Base-by-base conservation (phyloP, 805 yeast genomes). In the Wickerhamiella nectarea region DNA sequence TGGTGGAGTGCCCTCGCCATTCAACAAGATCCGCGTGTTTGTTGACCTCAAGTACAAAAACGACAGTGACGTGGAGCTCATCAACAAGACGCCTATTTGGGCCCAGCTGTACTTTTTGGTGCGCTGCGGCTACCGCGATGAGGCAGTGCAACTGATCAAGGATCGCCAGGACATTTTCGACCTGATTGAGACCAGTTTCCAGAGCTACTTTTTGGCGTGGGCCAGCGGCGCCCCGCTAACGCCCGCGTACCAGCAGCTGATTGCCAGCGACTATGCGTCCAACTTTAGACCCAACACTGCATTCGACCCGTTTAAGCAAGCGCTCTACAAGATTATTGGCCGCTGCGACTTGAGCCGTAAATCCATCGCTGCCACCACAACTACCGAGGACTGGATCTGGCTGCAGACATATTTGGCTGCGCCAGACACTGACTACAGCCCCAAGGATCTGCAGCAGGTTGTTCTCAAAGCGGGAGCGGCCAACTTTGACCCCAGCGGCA, bases 331-430 rank as follows among this genome's bases (percentile, higher is more conserved):
- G 62, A 71, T 91, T 20, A 72, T 89, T 46, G 97, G 97, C n/a
- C 79, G 91, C 60, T 85, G 95, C 61, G 75, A 71, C 78, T 78
- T 64, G 57, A 31, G 45, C 29, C 80, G 56, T 67, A 80, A 38
- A 69, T 78, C 60, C 76, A 76, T 60, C 65, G 73, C 49, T 64
- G 87, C 53, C 76, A 76, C 89, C 24, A 63, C 76, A 29, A 82
- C 93, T 46, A 74, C 87, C 38, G 97, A 89, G 61, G 97, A 89
- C 63, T 89, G 97, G 97, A 61, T 89, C 40, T 89, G 98, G 98
- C 75, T 82, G 57, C 96, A 91, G 61, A 69, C 91, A 45, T 71
- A 76, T 61, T 68, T 89, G 22, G 75, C 25, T 2, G n/a, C 18
- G 12, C 10, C 15, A 3, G 29, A 22, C 24, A 33, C 43, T 4